Conservation (phyloP, 2,329 filamentous ascomycete species). For the Trichoderma breve region DNA sequence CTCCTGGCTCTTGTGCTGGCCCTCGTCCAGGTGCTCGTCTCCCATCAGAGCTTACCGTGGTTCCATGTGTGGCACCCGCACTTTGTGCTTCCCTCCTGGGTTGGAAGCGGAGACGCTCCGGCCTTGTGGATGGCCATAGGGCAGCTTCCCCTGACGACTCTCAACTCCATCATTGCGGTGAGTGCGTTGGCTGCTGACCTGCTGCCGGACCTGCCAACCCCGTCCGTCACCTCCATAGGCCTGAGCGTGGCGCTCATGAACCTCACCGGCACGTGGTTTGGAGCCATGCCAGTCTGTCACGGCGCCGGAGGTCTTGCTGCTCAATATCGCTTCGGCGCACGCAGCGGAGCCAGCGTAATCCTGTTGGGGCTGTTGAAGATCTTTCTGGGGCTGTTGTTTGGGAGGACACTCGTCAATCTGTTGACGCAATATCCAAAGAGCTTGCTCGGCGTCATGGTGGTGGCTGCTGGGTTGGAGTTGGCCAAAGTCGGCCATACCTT, state of each 20-base stretch:
- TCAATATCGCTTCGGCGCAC: constrained; percentile 86
- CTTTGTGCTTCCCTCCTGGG: constrained; percentile 38
- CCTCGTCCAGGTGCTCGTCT: constrained; percentile 37
- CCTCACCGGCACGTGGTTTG: constrained; percentile 82
- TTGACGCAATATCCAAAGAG: constrained; percentile 71
- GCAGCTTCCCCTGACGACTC: constrained; percentile 84
- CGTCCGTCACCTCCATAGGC: constrained; percentile 73
- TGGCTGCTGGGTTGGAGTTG: constrained; percentile 85
- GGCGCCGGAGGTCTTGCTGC: constrained; percentile 88
- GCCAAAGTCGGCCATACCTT: constrained; percentile 81
- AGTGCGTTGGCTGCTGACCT: constrained; percentile 75
- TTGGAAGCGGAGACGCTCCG: constrained; percentile 30
- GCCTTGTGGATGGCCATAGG: constrained; percentile 66
- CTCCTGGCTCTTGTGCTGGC: constrained; percentile 66
- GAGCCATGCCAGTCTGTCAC: constrained; percentile 93
- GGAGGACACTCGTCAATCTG: constrained; percentile 68
- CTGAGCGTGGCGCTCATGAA: constrained; percentile 84
- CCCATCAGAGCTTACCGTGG: constrained; percentile 43
- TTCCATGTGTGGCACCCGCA: constrained; percentile 61
- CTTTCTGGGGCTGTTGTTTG: constrained; percentile 70
- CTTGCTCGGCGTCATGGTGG: constrained; percentile 81
- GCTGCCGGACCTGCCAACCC: constrained; percentile 64
- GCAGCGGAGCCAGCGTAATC: constrained; percentile 80
- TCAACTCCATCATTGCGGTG: constrained; percentile 91
- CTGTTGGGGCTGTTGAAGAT: constrained; percentile 76